Evolutionary conservation across 345 rosid genomes (phyloP).

Genomic region (Conringia planisiliqua): DNA sequence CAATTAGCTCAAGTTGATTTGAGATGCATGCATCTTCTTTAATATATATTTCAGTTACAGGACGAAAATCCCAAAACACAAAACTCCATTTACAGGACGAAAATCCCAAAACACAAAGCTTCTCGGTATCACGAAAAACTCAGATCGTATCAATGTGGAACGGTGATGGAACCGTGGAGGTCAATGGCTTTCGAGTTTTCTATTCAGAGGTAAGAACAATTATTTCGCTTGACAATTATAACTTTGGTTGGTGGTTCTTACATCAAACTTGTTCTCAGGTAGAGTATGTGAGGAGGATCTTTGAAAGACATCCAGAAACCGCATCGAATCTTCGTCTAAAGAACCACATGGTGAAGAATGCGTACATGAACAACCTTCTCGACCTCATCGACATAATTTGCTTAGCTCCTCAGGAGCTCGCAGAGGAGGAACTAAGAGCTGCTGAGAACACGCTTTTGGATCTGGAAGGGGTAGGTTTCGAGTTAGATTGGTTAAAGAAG

Average conservation of each 20-base stretch:
- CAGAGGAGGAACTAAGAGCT: constrained; percentile 24
- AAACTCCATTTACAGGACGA: neutral
- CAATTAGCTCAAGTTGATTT: neutral
- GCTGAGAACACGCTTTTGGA: constrained; percentile 26
- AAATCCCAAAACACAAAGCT: neutral
- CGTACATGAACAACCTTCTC: constrained; percentile 28
- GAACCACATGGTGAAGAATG: constrained; percentile 26
- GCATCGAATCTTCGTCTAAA: constrained; percentile 20
- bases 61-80: neutral
- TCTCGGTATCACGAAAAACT: neutral
- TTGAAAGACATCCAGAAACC: constrained; percentile 34
- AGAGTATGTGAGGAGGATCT: constrained; percentile 27
- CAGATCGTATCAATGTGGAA: constrained; percentile 26
- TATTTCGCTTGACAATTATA: neutral
- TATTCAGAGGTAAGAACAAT: constrained; percentile 24
- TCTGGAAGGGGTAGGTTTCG: constrained; percentile 25
- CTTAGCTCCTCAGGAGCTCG: constrained; percentile 29
- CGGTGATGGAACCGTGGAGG: constrained; percentile 35
- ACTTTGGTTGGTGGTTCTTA: neutral
- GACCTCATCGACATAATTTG: constrained; percentile 27
- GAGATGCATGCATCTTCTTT: constrained; percentile 20
- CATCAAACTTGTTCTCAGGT: constrained; percentile 18
- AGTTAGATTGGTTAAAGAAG: constrained; percentile 33
- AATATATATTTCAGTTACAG: constrained; percentile 22
- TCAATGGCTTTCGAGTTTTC: constrained; percentile 32